These are phyloP conservation scores for Fusarium pseudonygamai DNA, from an alignment of 2,329 filamentous ascomycete species.

Conservation along the genomic window DNA sequence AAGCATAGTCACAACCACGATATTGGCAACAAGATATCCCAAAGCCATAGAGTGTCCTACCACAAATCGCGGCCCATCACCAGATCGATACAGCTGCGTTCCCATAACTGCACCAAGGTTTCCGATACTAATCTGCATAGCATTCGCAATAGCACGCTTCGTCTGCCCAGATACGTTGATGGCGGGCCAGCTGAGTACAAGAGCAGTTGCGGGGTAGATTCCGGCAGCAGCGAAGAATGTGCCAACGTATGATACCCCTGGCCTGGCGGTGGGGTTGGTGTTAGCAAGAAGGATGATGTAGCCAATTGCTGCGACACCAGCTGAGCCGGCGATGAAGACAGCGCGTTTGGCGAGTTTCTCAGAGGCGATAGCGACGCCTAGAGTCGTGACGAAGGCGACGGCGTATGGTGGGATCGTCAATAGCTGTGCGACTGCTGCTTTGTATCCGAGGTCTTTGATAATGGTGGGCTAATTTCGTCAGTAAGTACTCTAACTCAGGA, in stretches of 20 bases:
- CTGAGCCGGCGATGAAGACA: conserved; percentile 69
- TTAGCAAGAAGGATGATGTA: conserved; percentile 69
- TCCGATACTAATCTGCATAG: conserved; percentile 77
- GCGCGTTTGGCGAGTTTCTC: conserved; percentile 67
- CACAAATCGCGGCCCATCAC: conserved; percentile 69
- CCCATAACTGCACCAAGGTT: conserved; percentile 75
- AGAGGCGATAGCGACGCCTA: conserved; percentile 67
- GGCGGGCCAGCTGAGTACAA: conserved; percentile 74
- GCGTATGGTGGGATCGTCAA: conserved; percentile 73
- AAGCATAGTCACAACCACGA: conserved; percentile 61
- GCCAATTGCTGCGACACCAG: conserved; percentile 67
- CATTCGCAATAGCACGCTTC: conserved; percentile 74
- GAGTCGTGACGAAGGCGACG: conserved; percentile 67
- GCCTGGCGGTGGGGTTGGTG: conserved; percentile 54
- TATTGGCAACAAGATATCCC: conserved; percentile 69
- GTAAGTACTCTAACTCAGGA: rapidly evolving
- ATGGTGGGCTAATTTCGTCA: conserved; percentile 55
- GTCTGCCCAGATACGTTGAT: conserved; percentile 78
- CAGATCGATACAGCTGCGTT: conserved; percentile 72
- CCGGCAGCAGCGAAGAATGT: conserved; percentile 72
- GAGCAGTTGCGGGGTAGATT: conserved; percentile 72
- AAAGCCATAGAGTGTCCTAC: conserved; percentile 74
- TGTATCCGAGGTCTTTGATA: conserved; percentile 64
- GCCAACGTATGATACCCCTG: conserved; percentile 68
- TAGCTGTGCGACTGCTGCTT: conserved; percentile 62